Base-by-base conservation (phyloP, 2,329 filamentous ascomycete genomes). In the Apiospora arundinis region DNA sequence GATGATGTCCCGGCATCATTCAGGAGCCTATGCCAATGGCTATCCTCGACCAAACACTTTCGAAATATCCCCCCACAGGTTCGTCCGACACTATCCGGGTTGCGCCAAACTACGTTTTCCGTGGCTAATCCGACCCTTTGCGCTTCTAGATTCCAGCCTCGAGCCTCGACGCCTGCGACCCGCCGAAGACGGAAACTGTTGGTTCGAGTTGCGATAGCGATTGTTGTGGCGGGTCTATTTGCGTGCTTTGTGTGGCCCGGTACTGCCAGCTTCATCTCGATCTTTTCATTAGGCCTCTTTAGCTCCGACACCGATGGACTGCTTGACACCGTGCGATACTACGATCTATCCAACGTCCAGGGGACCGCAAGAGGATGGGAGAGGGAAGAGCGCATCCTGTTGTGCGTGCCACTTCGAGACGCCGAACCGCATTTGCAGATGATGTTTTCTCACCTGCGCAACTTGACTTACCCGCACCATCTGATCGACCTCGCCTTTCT, bases 401-500 rank as follows among this genome's bases (percentile, higher is more conserved):
- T 99, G 71, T 98, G 96, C 82, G 96, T 97, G 21, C 96, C 96
- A 63, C 89, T 99, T 70, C 91, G 96, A 82, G 97, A 99, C 82
- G 96, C 96, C 65, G 92, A 97, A 78, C 88, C 93, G 37, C 96
- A 99, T 86, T 84, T 99, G 67, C 90, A 92, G 73, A 98, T 99
- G 95, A 98, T 99, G 88, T 99, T 99, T 84, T 92, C 93, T n/a
- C 97, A 99, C 80, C 87, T 99, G 72, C 92, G 91, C 76, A 99
- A 99, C 83, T 92, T 99, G 75, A 99, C 96, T 23, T 99, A 99
- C 79, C 96, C 96, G 0, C 96, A 99, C 81, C 93, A 97, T 80
- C 88, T 99, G 68, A 97, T 99, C 79, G 96, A 99, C 81, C 88
- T 99, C 66, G 96, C 96, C 7, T 99, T 99, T 80, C 87, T 99